Conservation (phyloP, 371 early-diverging fungal genomes). For the Dinochytrium kinnereticum region DNA sequence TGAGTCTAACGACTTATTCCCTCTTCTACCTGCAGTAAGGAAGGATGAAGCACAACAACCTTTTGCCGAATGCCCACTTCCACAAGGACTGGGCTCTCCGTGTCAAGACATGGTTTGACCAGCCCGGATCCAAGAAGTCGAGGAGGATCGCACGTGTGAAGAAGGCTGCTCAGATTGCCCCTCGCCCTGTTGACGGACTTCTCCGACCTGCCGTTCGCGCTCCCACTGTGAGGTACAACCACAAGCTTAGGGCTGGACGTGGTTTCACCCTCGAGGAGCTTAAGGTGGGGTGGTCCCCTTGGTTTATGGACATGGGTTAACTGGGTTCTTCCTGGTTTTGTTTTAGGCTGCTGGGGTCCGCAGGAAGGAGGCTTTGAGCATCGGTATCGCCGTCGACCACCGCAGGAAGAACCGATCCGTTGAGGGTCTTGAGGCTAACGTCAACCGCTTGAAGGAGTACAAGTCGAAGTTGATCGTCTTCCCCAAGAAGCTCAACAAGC, state of each 20-base stretch:
- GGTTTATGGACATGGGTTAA: background rate
- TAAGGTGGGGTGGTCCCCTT: conserved; percentile 64
- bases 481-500: conserved; percentile 89
- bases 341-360: conserved; percentile 83
- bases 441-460: conserved; percentile 97
- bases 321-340: background rate
- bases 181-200: conserved; percentile 96
- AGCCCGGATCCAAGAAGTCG: conserved; percentile 94
- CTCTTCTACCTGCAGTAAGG: background rate
- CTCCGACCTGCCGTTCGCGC: conserved; percentile 98
- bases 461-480: conserved; percentile 91
- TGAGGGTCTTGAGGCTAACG: conserved; percentile 95
- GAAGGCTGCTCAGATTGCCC: conserved; percentile 97
- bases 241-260: conserved; percentile 96
- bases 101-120: conserved; percentile 99
- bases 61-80: conserved; percentile 98
- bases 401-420: conserved; percentile 97
- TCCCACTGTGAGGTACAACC: conserved; percentile 99
- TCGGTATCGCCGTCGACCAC: conserved; percentile 99
- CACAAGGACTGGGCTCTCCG: conserved; percentile 99
- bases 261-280: conserved; percentile 99
- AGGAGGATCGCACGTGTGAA: conserved; percentile 86
- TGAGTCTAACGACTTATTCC: background rate
- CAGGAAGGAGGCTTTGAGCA: conserved; percentile 92
- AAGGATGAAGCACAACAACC: conserved; percentile 96